Base-by-base conservation (phyloP, 192 early-diverging fungal species). In the Coemansia sp. region DNA sequence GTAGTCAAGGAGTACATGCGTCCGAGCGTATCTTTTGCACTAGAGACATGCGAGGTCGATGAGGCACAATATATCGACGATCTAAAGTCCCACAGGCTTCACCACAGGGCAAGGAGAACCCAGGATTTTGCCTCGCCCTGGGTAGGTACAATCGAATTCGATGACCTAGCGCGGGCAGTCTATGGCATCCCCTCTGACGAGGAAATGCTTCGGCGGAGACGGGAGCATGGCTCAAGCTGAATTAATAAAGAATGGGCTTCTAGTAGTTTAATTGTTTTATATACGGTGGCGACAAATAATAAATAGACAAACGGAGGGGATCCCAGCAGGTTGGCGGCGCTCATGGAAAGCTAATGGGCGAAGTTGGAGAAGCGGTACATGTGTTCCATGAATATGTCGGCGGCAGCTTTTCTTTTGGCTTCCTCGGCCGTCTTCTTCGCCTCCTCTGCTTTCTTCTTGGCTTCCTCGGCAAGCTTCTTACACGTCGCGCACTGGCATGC, bases 111-210 rank as follows among this genome's bases (percentile, higher is more conserved):
- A 67, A 55, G 49, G 23, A 67, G 34, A 55, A 60, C 71, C n/a
- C 60, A 62, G 15, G 68, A 71, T 33, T 64, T 63, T 65, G 68
- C 80, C 14, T 82, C 80, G 57, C 72, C 80, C 16, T 82, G 80
- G 80, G 74, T 82, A 5, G 80, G 80, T 10, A 74, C 75, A 14
- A 76, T 82, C 0, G 80, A 82, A 53, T 71, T 82, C 51, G 80
- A 82, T 51, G 80, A 82, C 26, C 30, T 82, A 16, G 68, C 80
- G 3, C 56, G 67, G 10, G 80, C 80, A 5, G 72, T 77, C 4
- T 82, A 82, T 55, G 36, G 49, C 14, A 76, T 82, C 39, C 80
- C 72, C 2, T 77, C 80, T 1, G 80, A 82, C 39, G 75, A 82
- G 12, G 80, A 76, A 1, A 62, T 77, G 16, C 62, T 82, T 44